Evolutionary conservation across 1,284 basidiomycete genomes (phyloP).

Genomic region (Kalmanozyma brasiliensis): DNA sequence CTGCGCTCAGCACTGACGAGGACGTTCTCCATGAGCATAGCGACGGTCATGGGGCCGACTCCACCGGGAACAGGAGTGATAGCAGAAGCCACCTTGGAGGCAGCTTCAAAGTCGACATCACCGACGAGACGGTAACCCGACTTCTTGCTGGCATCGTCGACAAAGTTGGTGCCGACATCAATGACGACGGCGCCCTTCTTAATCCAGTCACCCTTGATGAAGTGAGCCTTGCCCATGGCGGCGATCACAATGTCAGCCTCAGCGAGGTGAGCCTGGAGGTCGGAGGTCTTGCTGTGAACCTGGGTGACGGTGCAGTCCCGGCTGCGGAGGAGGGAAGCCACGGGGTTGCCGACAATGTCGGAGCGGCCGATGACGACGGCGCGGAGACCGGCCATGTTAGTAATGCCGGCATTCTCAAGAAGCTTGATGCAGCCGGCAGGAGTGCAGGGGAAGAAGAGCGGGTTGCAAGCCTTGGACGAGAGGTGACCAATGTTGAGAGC

Average conservation of each 20-base stretch:
- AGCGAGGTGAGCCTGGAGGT: conserved; percentile 78
- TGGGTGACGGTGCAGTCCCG: conserved; percentile 96
- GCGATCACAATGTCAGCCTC: conserved; percentile 91
- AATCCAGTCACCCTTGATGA: conserved; percentile 92
- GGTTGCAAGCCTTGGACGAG: conserved; percentile 86
- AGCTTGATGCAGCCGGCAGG: conserved; percentile 91
- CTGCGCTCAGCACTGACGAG: conserved; percentile 82
- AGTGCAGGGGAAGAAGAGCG: conserved; percentile 94
- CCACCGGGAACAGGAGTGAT: conserved; percentile 96
- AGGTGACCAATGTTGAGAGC: conserved; percentile 98
- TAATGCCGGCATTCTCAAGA: conserved; percentile 83
- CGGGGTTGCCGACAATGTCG: conserved; percentile 97
- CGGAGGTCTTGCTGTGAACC: conserved; percentile 89
- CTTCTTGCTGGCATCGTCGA: conserved; percentile 85
- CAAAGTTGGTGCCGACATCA: conserved; percentile 92
- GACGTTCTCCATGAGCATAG: conserved; percentile 97
- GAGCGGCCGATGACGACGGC: conserved; percentile 95
- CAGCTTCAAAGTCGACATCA: conserved; percentile 88
- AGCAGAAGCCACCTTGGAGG: conserved; percentile 79
- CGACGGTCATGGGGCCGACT: conserved; percentile 99
- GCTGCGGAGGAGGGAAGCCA: conserved; percentile 87
- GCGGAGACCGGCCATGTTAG: conserved; percentile 72
- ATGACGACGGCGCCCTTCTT: conserved; percentile 81
- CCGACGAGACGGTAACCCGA: conserved; percentile 95
- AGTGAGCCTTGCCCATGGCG: conserved; percentile 91